Conservation (phyloP, 768 basidiomycete genomes). For the Phlebiopsis gigantea region DNA sequence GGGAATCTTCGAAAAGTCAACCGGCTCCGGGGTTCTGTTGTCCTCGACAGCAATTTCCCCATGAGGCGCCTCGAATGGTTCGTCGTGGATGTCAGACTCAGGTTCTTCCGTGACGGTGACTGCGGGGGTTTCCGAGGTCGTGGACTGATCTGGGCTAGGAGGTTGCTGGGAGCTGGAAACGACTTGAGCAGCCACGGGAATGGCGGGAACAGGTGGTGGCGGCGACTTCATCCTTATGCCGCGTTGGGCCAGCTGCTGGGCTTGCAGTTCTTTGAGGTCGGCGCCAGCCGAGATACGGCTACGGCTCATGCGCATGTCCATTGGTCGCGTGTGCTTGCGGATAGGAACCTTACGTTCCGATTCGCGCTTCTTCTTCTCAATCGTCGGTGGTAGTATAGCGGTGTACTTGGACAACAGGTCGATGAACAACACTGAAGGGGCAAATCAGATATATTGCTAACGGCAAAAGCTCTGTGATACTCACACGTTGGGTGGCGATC, state of each 20-base stretch:
- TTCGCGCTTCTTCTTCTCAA: slow-evolving; percentile 82
- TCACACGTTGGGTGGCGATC: slow-evolving; percentile 80
- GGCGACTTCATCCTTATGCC: slow-evolving; percentile 19
- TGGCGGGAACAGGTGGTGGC: slow-evolving; percentile 15
- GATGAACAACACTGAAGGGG: slow-evolving; percentile 64
- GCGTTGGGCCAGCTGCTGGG: slow-evolving; percentile 44
- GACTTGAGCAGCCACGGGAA: slow-evolving; percentile 5
- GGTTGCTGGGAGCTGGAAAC: slow-evolving; percentile 9
- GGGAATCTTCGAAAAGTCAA: slow-evolving; percentile 14
- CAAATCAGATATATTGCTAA: not conserved
- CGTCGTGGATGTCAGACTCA: not conserved
- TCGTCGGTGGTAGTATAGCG: slow-evolving; percentile 71
- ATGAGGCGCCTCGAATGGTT: slow-evolving; percentile 12
- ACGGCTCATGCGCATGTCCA: slow-evolving; percentile 86
- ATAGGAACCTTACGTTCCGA: slow-evolving; percentile 79
- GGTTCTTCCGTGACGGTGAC: slow-evolving; percentile 17
- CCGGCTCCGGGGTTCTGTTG: slow-evolving; percentile 2
- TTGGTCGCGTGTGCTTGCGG: slow-evolving; percentile 79
- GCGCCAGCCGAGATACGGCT: slow-evolving; percentile 67
- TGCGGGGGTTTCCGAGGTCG: not conserved
- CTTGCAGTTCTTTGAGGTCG: slow-evolving; percentile 66
- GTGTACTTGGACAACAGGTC: slow-evolving; percentile 78
- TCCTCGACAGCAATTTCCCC: slow-evolving; percentile 11
- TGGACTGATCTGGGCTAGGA: slow-evolving; percentile 8
- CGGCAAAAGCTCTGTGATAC: slow-evolving; percentile 19